Percentiles rank a stretch among this genome's conserved stretches.
phyloP scores from a whole-genome alignment of 179 eudicot species.

The Carnegiea gigantea region DNA sequence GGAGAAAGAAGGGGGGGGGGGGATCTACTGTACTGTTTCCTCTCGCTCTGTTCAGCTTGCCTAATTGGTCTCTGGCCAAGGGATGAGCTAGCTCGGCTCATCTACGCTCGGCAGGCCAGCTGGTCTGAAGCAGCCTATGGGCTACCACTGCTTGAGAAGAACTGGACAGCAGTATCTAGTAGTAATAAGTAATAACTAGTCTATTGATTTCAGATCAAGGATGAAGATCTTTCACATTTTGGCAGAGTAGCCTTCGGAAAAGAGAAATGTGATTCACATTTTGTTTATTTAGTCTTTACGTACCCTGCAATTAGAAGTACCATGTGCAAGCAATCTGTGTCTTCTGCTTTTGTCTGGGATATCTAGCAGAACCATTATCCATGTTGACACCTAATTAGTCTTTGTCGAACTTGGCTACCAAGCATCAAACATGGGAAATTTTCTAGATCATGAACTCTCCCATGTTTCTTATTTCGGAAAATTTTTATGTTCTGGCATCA shows the following conservation, averaged over 20 bases:
- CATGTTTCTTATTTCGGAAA: not conserved
- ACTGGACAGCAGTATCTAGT: not conserved
- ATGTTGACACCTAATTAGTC: not conserved
- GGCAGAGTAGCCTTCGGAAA: too few species aligned
- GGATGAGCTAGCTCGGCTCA: not conserved
- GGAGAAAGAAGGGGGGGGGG: not conserved
- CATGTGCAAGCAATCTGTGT: not conserved
- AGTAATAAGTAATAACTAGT: too few species aligned
- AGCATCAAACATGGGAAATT: too few species aligned
- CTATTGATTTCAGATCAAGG: too few species aligned
- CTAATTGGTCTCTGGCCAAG: too few species aligned
- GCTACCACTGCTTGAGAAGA: not conserved
- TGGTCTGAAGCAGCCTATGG: not conserved
- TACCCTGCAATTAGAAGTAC: not conserved
- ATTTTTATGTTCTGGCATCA: too few species aligned
- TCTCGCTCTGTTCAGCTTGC: not conserved
- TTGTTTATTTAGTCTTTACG: not conserved
- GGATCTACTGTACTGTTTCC: not conserved
- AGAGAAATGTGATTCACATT: too few species aligned
- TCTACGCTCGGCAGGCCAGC: not conserved
- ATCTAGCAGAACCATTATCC: not conserved
- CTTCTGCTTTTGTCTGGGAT: not conserved
- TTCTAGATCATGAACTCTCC: too few species aligned
- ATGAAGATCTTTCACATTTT: too few species aligned
- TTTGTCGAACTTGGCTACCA: too few species aligned